Percentiles rank a stretch among this genome's conserved stretches.
Evolutionary conservation across 192 early-diverging fungal genomes (phyloP).

Genomic region (Blastocladiella britannica): DNA sequence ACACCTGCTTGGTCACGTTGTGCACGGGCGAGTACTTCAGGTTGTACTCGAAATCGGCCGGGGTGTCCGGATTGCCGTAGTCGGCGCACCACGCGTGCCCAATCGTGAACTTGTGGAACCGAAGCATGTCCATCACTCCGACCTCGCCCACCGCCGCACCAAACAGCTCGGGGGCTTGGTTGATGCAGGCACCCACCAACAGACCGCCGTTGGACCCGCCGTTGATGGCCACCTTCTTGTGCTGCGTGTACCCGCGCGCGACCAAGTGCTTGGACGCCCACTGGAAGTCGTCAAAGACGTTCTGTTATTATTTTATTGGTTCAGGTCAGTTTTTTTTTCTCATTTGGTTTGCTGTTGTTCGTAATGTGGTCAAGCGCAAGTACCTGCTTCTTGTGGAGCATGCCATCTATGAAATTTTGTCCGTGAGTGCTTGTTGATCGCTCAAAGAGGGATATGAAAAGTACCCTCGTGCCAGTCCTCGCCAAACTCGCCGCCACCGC

Average conservation of each 20-base stretch:
- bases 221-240: constrained; percentile 32
- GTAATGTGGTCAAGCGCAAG: too few relatives aligned
- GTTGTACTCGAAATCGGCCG: constrained; percentile 41
- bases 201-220: constrained; percentile 54
- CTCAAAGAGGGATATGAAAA: too few relatives aligned
- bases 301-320: too few relatives aligned
- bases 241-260: constrained; percentile 28
- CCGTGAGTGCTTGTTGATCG: too few relatives aligned
- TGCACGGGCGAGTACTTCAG: constrained; percentile 44
- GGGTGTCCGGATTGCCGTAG: constrained; percentile 40
- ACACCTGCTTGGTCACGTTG: constrained; percentile 26
- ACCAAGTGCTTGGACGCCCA: constrained; percentile 38
- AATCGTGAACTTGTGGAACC: constrained; percentile 64
- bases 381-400: constrained; percentile 38
- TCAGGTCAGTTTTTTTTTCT: too few relatives aligned
- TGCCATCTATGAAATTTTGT: too few relatives aligned
- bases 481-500: constrained; percentile 46
- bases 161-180: constrained; percentile 55
- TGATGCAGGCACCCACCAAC: constrained; percentile 43
- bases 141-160: constrained; percentile 40
- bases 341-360: too few relatives aligned
- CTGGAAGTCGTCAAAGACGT: constrained; percentile 58
- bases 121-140: constrained; percentile 46
- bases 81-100: constrained; percentile 46
- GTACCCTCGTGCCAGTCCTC: constrained; percentile 27